Conservation (phyloP, 2,329 filamentous ascomycete genomes). For the Verticillium alfalfae region DNA sequence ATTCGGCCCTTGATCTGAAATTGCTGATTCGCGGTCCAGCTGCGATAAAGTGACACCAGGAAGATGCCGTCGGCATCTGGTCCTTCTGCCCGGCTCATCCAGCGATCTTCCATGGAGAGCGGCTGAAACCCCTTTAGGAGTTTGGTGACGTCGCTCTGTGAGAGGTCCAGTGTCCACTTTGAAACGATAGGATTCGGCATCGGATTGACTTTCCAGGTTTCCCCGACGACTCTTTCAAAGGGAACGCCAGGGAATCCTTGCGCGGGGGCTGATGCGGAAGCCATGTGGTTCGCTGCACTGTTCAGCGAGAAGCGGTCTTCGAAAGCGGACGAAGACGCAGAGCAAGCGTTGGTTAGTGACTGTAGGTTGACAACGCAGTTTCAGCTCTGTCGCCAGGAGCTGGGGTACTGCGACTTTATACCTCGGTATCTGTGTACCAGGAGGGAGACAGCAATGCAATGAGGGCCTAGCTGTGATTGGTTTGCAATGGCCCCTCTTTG, state of each 20-base stretch:
- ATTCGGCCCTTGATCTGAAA: neutral
- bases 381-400: too few species aligned
- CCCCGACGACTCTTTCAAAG: neutral
- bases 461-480: too few species aligned
- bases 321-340: too few species aligned
- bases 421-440: too few species aligned
- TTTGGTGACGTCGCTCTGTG: constrained; percentile 1
- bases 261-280: neutral
- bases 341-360: too few species aligned
- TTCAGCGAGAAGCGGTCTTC: too few species aligned
- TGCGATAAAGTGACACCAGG: constrained; percentile 2
- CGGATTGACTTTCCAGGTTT: neutral
- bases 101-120: constrained; percentile 5
- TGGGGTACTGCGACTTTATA: too few species aligned
- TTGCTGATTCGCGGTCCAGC: constrained; percentile 4
- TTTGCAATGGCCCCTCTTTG: too few species aligned
- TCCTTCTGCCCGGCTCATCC: constrained; percentile 4
- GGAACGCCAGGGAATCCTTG: neutral
- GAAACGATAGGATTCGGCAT: constrained; percentile 1
- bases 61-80: constrained; percentile 1
- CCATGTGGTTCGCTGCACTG: neutral
- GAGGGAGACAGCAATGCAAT: too few species aligned
- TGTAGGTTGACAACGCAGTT: too few species aligned
- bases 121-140: constrained; percentile 3
- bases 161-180: neutral